Percentiles rank a stretch among this genome's conserved stretches.
Conservation (phyloP, 2,329 filamentous ascomycete genomes). For the Aureobasidium sp. region DNA sequence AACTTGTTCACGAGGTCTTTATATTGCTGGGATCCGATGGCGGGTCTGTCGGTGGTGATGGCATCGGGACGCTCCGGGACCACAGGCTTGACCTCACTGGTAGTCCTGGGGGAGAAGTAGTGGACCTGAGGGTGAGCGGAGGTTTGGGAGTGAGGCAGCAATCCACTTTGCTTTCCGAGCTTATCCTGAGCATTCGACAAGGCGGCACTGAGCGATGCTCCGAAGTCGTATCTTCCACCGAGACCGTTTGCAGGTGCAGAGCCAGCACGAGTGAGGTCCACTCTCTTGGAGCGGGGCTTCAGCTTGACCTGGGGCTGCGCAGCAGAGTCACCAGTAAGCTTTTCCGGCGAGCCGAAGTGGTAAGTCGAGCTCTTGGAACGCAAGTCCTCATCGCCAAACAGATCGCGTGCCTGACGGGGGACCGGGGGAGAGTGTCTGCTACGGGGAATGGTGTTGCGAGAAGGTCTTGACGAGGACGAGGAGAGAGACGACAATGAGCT, state of each 20-base stretch:
- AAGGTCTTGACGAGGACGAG: constrained; percentile 18
- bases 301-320: constrained; percentile 51
- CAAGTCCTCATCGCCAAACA: constrained; percentile 64
- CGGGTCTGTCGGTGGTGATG: constrained; percentile 55
- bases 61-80: constrained; percentile 46
- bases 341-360: constrained; percentile 36
- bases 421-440: constrained; percentile 42
- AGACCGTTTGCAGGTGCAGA: constrained; percentile 54
- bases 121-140: background rate
- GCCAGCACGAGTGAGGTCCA: constrained; percentile 50
- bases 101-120: constrained; percentile 20
- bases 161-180: constrained; percentile 49
- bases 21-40: constrained; percentile 81
- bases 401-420: constrained; percentile 30
- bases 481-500: constrained; percentile 31
- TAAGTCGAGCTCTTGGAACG: constrained; percentile 41
- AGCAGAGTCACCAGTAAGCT: constrained; percentile 55
- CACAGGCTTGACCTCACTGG: constrained; percentile 26
- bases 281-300: constrained; percentile 58
- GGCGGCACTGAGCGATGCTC: constrained; percentile 79
- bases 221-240: constrained; percentile 91
- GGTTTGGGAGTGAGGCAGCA: constrained; percentile 24
- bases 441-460: constrained; percentile 42
- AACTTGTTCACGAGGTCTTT: constrained; percentile 98
- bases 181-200: constrained; percentile 66